Evolutionary conservation across 192 early-diverging fungal genomes (phyloP).

Genomic region (Obelidium mucronatum): DNA sequence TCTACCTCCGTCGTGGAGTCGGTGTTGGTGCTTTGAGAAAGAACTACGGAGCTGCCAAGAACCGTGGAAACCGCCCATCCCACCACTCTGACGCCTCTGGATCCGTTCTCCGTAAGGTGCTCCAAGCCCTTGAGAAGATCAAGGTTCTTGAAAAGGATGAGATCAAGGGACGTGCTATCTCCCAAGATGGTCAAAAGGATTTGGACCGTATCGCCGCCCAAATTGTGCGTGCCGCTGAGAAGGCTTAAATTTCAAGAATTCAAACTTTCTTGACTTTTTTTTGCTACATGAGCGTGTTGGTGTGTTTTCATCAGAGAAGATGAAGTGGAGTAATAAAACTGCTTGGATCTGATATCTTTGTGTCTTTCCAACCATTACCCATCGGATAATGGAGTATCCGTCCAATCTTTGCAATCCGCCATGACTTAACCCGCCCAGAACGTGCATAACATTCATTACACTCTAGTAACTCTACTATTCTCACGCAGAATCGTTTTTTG

Average conservation of each 20-base stretch:
- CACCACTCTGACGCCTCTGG: constrained; percentile 88
- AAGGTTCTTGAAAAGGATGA: constrained; percentile 93
- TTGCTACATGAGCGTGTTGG: not conserved
- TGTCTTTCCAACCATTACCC: too few species aligned
- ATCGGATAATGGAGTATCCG: too few species aligned
- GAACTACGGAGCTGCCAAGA: constrained; percentile 90
- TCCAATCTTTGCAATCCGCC: too few species aligned
- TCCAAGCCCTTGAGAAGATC: constrained; percentile 99
- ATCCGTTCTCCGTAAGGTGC: constrained; percentile 92
- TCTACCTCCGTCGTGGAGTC: constrained; percentile 95
- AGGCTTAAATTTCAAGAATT: constrained; percentile 25
- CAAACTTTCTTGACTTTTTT: too few species aligned
- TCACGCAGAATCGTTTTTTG: too few species aligned
- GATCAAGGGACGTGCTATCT: constrained; percentile 93
- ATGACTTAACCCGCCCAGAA: too few species aligned
- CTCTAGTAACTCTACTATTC: too few species aligned
- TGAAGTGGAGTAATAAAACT: too few species aligned
- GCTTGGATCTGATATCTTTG: too few species aligned
- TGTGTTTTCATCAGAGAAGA: too few species aligned
- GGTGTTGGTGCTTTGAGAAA: constrained; percentile 96
- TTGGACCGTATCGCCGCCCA: constrained; percentile 77
- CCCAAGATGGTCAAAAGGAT: constrained; percentile 96
- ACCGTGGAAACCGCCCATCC: constrained; percentile 94
- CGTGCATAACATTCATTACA: too few species aligned
- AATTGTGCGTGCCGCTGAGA: constrained; percentile 33